These are phyloP conservation scores for Globisporangium solare DNA, from an alignment of 352 stramenopile species.

Conservation along the genomic window DNA sequence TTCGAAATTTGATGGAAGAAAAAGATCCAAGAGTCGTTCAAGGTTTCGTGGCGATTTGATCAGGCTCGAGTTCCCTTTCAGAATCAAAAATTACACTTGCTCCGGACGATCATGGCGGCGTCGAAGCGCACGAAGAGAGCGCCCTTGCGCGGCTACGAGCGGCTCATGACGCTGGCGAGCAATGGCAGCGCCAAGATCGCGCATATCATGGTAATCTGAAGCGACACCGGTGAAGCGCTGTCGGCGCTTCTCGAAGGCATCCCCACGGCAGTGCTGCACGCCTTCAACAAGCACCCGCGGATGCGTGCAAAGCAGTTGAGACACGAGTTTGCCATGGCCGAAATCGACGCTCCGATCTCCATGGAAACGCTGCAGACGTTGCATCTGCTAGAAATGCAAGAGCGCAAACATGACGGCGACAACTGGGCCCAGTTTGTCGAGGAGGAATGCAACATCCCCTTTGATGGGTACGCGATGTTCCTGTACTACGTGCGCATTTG, in stretches of 20 bases:
- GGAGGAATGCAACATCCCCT: constrained; percentile 23
- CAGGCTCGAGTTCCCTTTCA: too few species aligned
- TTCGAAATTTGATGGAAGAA: too few species aligned
- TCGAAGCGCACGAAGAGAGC: too few species aligned
- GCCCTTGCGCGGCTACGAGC: constrained; percentile 26
- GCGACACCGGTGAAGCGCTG: constrained; percentile 19
- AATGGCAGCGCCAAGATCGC: constrained; percentile 30
- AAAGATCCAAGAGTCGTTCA: too few species aligned
- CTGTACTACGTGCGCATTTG: constrained; percentile 45
- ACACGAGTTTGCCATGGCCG: constrained; percentile 29
- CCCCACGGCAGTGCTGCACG: constrained; percentile 20
- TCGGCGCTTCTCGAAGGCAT: constrained; percentile 23
- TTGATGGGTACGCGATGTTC: constrained; percentile 44
- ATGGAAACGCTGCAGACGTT: constrained; percentile 16
- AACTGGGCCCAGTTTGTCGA: constrained; percentile 30
- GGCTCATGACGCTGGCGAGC: constrained; percentile 25
- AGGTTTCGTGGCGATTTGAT: too few species aligned
- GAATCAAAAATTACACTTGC: too few species aligned
- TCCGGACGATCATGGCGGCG: too few species aligned
- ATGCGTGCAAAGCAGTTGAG: constrained; percentile 36
- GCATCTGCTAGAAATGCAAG: constrained; percentile 16
- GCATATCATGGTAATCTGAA: constrained; percentile 27
- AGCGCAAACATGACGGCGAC: constrained; percentile 2
- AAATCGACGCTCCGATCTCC: constrained; percentile 33
- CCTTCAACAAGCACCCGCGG: constrained; percentile 39